Conservation (phyloP, 1,284 basidiomycete species). For the Trichosporon sp. region DNA sequence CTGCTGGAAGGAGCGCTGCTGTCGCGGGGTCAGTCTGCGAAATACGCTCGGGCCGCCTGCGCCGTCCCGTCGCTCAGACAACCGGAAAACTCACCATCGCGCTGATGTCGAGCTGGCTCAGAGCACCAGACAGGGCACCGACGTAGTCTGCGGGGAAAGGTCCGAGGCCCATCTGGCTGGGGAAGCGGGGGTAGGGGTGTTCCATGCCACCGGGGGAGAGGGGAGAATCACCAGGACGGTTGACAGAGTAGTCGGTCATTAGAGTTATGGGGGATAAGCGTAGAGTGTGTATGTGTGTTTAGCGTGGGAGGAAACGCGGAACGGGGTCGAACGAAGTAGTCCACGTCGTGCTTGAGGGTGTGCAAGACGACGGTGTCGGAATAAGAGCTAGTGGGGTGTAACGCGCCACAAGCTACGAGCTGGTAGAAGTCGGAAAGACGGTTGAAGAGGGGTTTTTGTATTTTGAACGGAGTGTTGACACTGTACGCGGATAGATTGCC, state of each 20-base stretch:
- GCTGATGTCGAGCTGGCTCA: conserved; percentile 19
- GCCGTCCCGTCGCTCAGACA: background rate
- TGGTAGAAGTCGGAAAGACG: background rate
- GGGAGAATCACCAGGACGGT: conserved; percentile 18
- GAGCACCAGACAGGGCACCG: conserved; percentile 16
- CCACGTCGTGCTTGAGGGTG: conserved; percentile 3
- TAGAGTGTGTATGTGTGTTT: conserved; percentile 6
- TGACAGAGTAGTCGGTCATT: conserved; percentile 22
- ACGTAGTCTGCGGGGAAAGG: conserved; percentile 19
- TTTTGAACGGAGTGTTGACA: background rate
- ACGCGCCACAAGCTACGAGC: background rate
- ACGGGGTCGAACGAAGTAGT: background rate
- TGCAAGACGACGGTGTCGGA: conserved; percentile 2
- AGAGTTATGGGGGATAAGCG: background rate
- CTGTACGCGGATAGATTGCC: background rate
- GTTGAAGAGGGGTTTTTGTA: background rate
- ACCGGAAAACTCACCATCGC: conserved; percentile 17
- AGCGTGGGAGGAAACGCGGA: background rate
- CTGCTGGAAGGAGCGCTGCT: conserved; percentile 19
- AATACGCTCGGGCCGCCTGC: background rate
- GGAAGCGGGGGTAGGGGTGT: conserved; percentile 16
- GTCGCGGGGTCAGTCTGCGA: background rate
- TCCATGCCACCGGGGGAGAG: conserved; percentile 17
- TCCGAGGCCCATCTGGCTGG: conserved; percentile 10
- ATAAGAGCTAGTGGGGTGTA: background rate